Base-by-base conservation (phyloP, 495 filamentous ascomycete genomes). In the Ramalina peruviana region DNA sequence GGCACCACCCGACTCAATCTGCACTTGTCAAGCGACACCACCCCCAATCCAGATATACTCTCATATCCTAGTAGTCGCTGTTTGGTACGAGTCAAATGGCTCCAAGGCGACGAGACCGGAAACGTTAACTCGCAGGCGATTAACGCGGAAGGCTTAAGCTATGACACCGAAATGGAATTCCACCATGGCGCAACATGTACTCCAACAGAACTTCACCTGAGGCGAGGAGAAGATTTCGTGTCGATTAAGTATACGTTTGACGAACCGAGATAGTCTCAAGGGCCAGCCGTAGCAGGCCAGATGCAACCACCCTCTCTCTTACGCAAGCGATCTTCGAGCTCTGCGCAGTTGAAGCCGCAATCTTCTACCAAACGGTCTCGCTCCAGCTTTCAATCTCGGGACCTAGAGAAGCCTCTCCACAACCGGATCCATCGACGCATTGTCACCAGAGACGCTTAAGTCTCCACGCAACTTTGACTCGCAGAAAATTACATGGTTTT, bases 61-160 rank as follows among this genome's bases (percentile, higher is more conserved):
- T 53, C 43, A 49, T 41, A 53, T 36, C 46, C 51, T 49, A 53
- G 45, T 53, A 53, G 51, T 49, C 51, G 39, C 23, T 53, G 43
- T 53, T 53, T 36, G 36, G 23, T 53, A 53, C 46, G 51, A 53
- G 51, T 53, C 37, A 53, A 53, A 49, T 53, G 51, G 51, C 51
- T 43, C 40, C 51, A 53, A 53, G 51, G 26, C 40, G 27, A 30
- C 51, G 46, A 53, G 21, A 49, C 23, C 6, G 45, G 46, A 37
- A 42, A 37, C 39, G 25, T 53, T 26, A 49, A 42, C 46, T 53
- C 46, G 37, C 51, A 53, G 44, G 51, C 51, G 39, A 43, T 42
- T 36, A 41, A 53, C 45, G 51, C 39, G 51, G 51, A 53, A 53
- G 51, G 39, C 36, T 37, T 43, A 53, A 53, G 37, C 23, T 37